phyloP scores from a whole-genome alignment of 2,329 filamentous ascomycete species.

The Penicillium sp. region DNA sequence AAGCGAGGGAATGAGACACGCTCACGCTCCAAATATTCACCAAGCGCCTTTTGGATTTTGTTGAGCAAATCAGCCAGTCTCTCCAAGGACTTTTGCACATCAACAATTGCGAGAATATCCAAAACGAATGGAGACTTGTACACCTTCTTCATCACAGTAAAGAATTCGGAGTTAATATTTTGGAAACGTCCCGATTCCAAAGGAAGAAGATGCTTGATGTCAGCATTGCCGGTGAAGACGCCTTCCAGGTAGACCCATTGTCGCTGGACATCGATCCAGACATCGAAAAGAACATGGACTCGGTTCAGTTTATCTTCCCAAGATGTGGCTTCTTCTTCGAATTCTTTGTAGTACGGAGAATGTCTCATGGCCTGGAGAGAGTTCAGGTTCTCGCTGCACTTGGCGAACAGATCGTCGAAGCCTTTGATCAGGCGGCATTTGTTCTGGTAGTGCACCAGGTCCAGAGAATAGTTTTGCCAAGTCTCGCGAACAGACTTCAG shows the following conservation, averaged over 20 bases:
- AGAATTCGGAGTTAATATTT: conserved; percentile 99
- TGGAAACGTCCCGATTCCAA: conserved; percentile 96
- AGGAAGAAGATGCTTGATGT: conserved; percentile 96
- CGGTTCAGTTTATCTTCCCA: conserved; percentile 99
- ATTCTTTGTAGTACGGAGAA: conserved; percentile 98
- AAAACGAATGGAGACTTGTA: conserved; percentile 94
- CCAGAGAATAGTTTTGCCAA: conserved; percentile 92
- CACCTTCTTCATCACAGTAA: conserved; percentile 99
- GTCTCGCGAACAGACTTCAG: conserved; percentile 93
- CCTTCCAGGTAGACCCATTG: conserved; percentile 99
- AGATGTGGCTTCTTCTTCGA: conserved; percentile 91
- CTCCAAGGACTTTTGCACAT: conserved; percentile 93
- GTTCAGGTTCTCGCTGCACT: conserved; percentile 97
- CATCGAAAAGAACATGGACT: conserved; percentile 95
- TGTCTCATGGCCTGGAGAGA: conserved; percentile 98
- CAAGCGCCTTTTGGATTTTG: conserved; percentile 98
- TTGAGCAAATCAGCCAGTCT: conserved; percentile 93
- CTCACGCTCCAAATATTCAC: conserved; percentile 97
- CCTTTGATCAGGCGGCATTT: conserved; percentile 96
- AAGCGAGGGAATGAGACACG: conserved; percentile 96
- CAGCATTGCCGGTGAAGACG: conserved; percentile 96
- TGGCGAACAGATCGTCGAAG: conserved; percentile 97
- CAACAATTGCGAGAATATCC: conserved; percentile 92
- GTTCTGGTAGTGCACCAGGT: conserved; percentile 95
- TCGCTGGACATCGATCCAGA: conserved; percentile 99